Base-by-base conservation (phyloP, 2,329 filamentous ascomycete species). In the Ophiocordyceps camponoti-leonardi region DNA sequence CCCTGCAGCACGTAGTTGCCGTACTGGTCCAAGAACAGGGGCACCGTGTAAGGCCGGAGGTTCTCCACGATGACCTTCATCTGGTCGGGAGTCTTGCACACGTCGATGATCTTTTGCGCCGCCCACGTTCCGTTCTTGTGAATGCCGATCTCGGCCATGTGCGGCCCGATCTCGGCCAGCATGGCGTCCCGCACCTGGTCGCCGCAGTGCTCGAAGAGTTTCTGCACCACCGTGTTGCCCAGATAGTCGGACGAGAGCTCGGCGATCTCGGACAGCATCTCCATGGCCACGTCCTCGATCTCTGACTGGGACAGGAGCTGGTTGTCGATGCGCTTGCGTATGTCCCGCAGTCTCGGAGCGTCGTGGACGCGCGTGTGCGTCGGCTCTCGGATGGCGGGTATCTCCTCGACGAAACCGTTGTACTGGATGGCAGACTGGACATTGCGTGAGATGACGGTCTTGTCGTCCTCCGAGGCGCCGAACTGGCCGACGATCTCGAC, bases 71-170 rank as follows among this genome's bases (percentile, higher is more conserved):
- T 90, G 66, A 86, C 68, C 42, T 71, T 67, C 80, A 92, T 90
- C 65, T 96, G 88, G 39, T 71, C 68, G 6, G 83, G 79, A 1
- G 83, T 86, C 65, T 92, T 86, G 61, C 87, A 90, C 7, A 94
- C 86, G 56, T 96, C 90, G 53, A 98, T 96, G 57, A 98, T 96
- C 73, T 96, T 98, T 66, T 98, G 92, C 1, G 92, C 92, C 46
- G 92, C 92, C 92, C 92, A 98, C 1, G 92, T 98, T 50, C 92
- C 92, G 57, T 98, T 98, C 75, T 98, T 98, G 73, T 98, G 92
- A 8, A 95, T 81, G 55, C 92, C 92, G 64, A 96, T 95, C 64
- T 96, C 88, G 23, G 90, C 87, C 60, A 96, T 75, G 59, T 95
- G 88, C 47, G 90, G 88, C 3, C 84, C 79, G 55, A 98, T 94